These are phyloP conservation scores for Desmodesmus armatus DNA, from an alignment of 139 green algal species.

Conservation along the genomic window DNA sequence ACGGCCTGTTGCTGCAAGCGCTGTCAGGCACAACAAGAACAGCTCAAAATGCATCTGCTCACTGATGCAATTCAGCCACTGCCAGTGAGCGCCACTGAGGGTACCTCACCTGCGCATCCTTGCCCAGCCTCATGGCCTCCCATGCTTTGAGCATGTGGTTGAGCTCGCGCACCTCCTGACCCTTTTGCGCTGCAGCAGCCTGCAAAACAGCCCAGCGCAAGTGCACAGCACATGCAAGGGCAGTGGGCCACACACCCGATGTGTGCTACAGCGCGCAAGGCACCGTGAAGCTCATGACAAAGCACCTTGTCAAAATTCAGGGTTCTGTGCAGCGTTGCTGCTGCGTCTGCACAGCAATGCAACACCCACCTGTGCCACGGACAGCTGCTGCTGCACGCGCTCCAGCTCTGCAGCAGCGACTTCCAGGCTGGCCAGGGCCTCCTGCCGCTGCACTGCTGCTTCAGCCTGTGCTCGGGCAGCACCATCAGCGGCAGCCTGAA, in stretches of 20 bases:
- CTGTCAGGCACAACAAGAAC: too few relatives aligned
- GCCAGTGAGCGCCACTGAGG: too few relatives aligned
- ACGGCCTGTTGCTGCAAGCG: too few relatives aligned
- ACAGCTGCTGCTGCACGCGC: conserved; percentile 36
- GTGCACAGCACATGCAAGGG: background rate
- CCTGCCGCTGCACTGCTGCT: conserved; percentile 30
- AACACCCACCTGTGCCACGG: background rate
- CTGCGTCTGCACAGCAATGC: too few relatives aligned
- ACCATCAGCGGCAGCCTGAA: conserved; percentile 11
- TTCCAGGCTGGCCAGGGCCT: conserved; percentile 35
- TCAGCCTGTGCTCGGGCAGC: conserved; percentile 33
- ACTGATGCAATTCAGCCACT: too few relatives aligned
- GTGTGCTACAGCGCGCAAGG: too few relatives aligned
- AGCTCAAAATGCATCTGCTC: too few relatives aligned
- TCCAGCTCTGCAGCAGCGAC: conserved; percentile 36
- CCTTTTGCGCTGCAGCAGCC: conserved; percentile 44
- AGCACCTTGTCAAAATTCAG: too few relatives aligned
- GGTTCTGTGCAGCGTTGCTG: too few relatives aligned
- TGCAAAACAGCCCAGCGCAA: too few relatives aligned
- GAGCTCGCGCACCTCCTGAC: conserved; percentile 69
- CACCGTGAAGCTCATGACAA: too few relatives aligned
- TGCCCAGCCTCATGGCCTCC: conserved; percentile 79
- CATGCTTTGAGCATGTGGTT: conserved; percentile 79
- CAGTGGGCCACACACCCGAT: background rate
- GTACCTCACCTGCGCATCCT: conserved; percentile 67